Evolutionary conservation across 164 flowering plant species (phyloP), one percentile per base, ranked within the genome.

Genomic region (Dillenia suffruticosa): DNA sequence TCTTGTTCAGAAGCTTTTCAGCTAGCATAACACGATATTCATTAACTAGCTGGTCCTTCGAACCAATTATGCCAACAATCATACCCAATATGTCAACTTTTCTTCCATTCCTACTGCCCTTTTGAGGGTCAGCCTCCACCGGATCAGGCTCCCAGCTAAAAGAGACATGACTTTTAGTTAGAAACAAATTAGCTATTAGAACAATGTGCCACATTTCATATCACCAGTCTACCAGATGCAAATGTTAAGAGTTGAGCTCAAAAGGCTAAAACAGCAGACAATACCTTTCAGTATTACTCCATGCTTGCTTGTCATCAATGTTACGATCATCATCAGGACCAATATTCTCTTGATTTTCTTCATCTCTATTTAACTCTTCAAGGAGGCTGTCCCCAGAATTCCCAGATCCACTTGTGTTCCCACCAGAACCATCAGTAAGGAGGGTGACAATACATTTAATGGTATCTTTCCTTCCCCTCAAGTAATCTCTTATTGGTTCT

Each of bases 131-230:
- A 46, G 96, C 97, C 76, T 91, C 96, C 12, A 84, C 91, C 17
- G 99, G 96, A 51, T 94, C 99, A 72, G 99, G 99, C 74, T 94
- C 95, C 99, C 99, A 94, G 67, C 99, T 94, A 75, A 63, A 77
- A 43, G 14, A 64, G 16, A 49, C 11, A n/a, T 48, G 13, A 45
- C 12, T 3, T 48, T 24, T 40, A 19, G 51, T 57, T 43, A 72
- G 43, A 59, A 63, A 43, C 51, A 67, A 15, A 40, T 61, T 56
- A 64, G 48, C 9, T 40, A 22, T 13, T 8, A 6, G 47, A 50
- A 40, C 4, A 17, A 12, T 44, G 63, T 51, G 54, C 32, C 12
- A 47, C 19, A 59, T n/a, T 24, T 15, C 44, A 70, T 50, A 26
- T 19, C 10, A 56, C 44, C 12, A 8, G 60, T 45, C 54, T 14